Percentiles rank a stretch among this genome's conserved stretches.
These are phyloP conservation scores for Rhazya stricta DNA, from an alignment of 257 asterid species.

Conservation along the genomic window DNA sequence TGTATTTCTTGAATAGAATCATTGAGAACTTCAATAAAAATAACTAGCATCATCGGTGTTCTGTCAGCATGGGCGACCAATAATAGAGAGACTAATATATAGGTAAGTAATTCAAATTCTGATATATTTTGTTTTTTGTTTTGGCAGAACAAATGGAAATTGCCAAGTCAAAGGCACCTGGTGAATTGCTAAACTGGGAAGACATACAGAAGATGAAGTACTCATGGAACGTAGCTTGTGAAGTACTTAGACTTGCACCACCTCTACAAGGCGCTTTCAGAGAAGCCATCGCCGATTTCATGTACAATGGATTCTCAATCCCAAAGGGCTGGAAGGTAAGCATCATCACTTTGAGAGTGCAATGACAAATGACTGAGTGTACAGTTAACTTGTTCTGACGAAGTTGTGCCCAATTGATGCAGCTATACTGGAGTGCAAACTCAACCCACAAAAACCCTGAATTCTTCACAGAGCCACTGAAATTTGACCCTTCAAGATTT, in stretches of 20 bases:
- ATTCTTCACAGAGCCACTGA: constrained; percentile 37
- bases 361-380: neutral
- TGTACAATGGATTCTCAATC: constrained; percentile 50
- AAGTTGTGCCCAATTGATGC: neutral
- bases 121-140: neutral
- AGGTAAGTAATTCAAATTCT: neutral
- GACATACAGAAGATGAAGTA: constrained; percentile 59
- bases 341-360: neutral
- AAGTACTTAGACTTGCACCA: constrained; percentile 52
- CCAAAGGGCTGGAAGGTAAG: constrained; percentile 64
- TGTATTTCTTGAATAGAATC: neutral
- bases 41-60: too few species aligned
- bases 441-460: constrained; percentile 47
- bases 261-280: constrained; percentile 60
- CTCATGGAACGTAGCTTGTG: constrained; percentile 67
- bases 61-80: neutral
- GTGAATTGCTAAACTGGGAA: constrained; percentile 52
- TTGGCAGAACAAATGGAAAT: constrained; percentile 55
- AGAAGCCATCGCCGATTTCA: constrained; percentile 52
- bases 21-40: too few species aligned
- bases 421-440: constrained; percentile 54
- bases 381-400: neutral
- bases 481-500: constrained; percentile 51
- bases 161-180: constrained; percentile 39
- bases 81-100: neutral